phyloP scores from a whole-genome alignment of 2,329 filamentous ascomycete species.

The Penicillium sp. region DNA sequence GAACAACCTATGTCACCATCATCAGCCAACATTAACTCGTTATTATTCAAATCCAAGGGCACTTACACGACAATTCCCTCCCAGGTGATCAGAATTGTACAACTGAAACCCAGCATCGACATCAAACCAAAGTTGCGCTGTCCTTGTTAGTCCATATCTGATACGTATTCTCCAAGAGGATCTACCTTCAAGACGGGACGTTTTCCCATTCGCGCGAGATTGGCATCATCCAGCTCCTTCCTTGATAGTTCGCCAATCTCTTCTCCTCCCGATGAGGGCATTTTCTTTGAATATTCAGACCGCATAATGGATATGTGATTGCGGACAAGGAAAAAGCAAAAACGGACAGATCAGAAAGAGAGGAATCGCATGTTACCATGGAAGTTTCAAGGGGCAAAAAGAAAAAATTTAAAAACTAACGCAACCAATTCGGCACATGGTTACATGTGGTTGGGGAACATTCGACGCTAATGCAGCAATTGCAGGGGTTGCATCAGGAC shows the following conservation, averaged over 20 bases:
- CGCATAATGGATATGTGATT: conserved; percentile 4
- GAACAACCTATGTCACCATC: conserved; percentile 10
- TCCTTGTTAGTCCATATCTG: not conserved
- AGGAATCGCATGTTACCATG: not conserved
- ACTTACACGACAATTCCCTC: conserved; percentile 39
- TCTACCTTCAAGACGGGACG: conserved; percentile 47
- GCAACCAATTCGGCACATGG: not conserved
- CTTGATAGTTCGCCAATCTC: conserved; percentile 16
- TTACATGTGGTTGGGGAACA: not conserved
- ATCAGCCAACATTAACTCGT: not conserved
- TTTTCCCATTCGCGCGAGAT: conserved; percentile 53
- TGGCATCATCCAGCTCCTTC: conserved; percentile 37
- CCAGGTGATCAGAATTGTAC: conserved; percentile 42
- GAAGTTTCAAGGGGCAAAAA: not conserved
- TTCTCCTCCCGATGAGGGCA: conserved; percentile 6
- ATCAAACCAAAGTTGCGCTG: conserved; percentile 43
- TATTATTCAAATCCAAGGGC: not conserved
- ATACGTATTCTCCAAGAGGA: not conserved
- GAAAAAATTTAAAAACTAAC: not conserved
- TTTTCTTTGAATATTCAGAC: conserved; percentile 13
- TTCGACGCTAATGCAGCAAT: not conserved
- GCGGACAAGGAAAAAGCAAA: not conserved
- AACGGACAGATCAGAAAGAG: not conserved
- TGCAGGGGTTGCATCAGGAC: not conserved
- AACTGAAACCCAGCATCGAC: conserved; percentile 42